Base-by-base conservation (phyloP, 257 asterid species). In the Solanum sitiens region DNA sequence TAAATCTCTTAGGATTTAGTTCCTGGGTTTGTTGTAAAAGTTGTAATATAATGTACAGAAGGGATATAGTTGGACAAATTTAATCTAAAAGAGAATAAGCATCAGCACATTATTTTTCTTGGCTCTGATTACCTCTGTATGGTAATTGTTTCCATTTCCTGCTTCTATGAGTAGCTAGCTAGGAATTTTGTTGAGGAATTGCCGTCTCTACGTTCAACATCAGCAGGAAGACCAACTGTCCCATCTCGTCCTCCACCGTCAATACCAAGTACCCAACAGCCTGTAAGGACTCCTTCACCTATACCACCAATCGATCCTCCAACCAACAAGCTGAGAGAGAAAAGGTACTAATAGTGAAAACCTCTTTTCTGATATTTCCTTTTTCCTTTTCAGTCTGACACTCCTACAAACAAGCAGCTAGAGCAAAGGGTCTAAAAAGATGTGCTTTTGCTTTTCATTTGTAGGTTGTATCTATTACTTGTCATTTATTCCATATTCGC, bases 251-350 rank as follows among this genome's bases (percentile, higher is more conserved):
- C 94, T 56, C 83, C 87, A 6, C 93, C 95, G 23, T 86, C 95
- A 40, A 86, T 90, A 85, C 96, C 97, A 91, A 90, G 95, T 83
- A 89, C 92, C 89, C 93, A 93, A 86, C 90, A 93, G 42, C 88
- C 93, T 8, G 86, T 90, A 86, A 95, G 91, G 90, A 90, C 96
- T 82, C 92, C 94, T 53, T 87, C 86, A 68, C 94, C 97, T 74
- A 89, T 94, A 74, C 96, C 98, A 40, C 95, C 94, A 27, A 91
- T 93, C 88, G 96, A 95, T 90, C 98, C 95, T 87, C 96, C 98
- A 85, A 86, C 90, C 90, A 92, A 90, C 93, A 87, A 90, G 88
- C 95, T 90, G 89, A 90, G 94, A 88, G 98, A 97, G 93, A 97
- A 97, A 89, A 97, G 94, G 99, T 95, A 92, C 87, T 72, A 56